Evolutionary conservation across 306 rosid species (phyloP).

Genomic region (Gillenia trifoliata): DNA sequence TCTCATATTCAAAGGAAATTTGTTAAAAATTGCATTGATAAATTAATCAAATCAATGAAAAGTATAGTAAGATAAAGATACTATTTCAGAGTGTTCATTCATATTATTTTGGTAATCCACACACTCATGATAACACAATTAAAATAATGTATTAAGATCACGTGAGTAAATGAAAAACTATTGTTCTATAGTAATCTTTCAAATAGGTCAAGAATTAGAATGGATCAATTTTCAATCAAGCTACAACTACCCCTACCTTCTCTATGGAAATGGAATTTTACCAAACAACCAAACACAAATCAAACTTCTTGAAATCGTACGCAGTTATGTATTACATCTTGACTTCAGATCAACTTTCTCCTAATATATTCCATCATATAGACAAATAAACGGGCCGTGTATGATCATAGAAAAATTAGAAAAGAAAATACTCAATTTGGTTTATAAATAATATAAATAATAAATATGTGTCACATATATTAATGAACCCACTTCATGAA

Average conservation of each 20-base stretch:
- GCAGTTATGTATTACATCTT: background rate
- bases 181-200: background rate
- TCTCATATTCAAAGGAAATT: background rate
- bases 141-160: background rate
- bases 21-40: background rate
- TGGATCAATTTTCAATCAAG: background rate
- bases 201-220: background rate
- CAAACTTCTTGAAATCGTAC: background rate
- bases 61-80: background rate
- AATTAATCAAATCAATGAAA: background rate
- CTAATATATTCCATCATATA: background rate
- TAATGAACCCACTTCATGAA: too few relatives aligned
- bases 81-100: background rate
- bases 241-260: background rate
- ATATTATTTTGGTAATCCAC: background rate
- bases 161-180: background rate
- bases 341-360: background rate
- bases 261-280: background rate
- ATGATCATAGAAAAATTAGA: background rate
- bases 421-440: background rate
- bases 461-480: background rate
- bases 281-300: constrained; percentile 4
- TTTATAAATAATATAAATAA: background rate
- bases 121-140: background rate
- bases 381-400: background rate